Conservation (phyloP, 768 basidiomycete genomes). For the Phylloporus sp. region DNA sequence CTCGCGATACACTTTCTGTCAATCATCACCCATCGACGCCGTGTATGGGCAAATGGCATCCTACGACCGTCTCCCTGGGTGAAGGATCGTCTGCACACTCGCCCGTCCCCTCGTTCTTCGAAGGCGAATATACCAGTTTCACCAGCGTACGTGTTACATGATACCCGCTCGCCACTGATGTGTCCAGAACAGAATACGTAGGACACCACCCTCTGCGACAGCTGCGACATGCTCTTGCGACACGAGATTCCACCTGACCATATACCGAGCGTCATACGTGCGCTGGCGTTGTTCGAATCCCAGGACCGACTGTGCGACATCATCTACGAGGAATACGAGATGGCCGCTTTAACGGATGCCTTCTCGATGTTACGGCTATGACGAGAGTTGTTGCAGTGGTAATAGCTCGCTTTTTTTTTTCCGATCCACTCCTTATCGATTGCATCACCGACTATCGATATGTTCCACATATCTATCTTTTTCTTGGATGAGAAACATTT, state of each 20-base stretch:
- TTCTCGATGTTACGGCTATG: slow-evolving; percentile 23
- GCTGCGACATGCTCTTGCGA: slow-evolving; percentile 10
- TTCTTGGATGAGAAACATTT: not conserved
- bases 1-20: not conserved
- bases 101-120: slow-evolving; percentile 2
- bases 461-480: not conserved
- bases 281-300: slow-evolving; percentile 15
- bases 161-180: not conserved
- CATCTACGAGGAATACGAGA: slow-evolving; percentile 11
- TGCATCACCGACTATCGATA: not conserved
- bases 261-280: slow-evolving; percentile 22
- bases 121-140: slow-evolving; percentile 2
- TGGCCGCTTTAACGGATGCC: slow-evolving; percentile 13
- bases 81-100: not conserved
- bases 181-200: not conserved
- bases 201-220: slow-evolving; percentile 14
- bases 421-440: not conserved
- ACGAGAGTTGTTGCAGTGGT: not conserved
- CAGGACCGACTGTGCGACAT: slow-evolving; percentile 6
- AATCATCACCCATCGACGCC: not conserved
- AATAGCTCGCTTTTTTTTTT: not conserved
- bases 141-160: slow-evolving; percentile 7
- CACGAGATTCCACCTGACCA: slow-evolving; percentile 17
- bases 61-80: not conserved
- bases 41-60: not conserved